A percentile compares a stretch with the other conserved stretches of the same genome.
phyloP scores from a whole-genome alignment of 208 protist species.

The Trypanosoma congolense region DNA sequence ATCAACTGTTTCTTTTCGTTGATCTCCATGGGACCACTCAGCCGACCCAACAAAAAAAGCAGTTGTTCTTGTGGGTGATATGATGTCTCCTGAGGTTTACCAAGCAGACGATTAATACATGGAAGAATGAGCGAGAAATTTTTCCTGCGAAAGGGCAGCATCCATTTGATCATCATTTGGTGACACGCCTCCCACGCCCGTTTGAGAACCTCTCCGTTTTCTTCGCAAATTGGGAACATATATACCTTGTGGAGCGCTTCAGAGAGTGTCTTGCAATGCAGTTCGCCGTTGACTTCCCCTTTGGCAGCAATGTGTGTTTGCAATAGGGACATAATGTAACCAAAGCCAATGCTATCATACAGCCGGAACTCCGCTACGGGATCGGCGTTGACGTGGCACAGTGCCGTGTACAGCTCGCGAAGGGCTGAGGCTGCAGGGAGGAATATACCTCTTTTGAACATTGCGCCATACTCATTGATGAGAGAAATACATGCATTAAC shows the following conservation, averaged over 20 bases:
- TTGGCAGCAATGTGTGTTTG: slow-evolving; percentile 33
- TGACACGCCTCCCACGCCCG: slow-evolving; percentile 48
- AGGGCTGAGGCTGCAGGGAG: slow-evolving; percentile 21
- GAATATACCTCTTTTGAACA: slow-evolving; percentile 46
- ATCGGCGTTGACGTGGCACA: slow-evolving; percentile 27
- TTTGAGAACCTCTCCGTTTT: slow-evolving; percentile 41
- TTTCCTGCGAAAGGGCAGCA: slow-evolving; percentile 35
- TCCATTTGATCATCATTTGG: slow-evolving; percentile 41
- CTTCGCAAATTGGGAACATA: slow-evolving; percentile 27
- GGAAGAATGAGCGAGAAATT: slow-evolving; percentile 50
- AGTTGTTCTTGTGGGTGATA: slow-evolving; percentile 71
- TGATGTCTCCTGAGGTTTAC: slow-evolving; percentile 24
- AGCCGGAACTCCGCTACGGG: slow-evolving; percentile 29
- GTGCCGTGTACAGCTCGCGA: slow-evolving; percentile 27
- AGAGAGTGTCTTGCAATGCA: slow-evolving; percentile 23
- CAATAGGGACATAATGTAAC: slow-evolving; percentile 32
- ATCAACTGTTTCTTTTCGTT: slow-evolving; percentile 41
- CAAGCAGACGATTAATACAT: slow-evolving; percentile 47
- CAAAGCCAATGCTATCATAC: slow-evolving; percentile 29
- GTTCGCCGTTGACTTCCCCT: slow-evolving; percentile 24
- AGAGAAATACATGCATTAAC: slow-evolving; percentile 61
- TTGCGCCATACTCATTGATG: slow-evolving; percentile 33
- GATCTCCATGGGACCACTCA: slow-evolving; percentile 30
- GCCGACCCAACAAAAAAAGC: slow-evolving; percentile 48
- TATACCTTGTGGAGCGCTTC: slow-evolving; percentile 29